Evolutionary conservation across 1,284 basidiomycete genomes (phyloP).

Genomic region (Porodaedalea pini): DNA sequence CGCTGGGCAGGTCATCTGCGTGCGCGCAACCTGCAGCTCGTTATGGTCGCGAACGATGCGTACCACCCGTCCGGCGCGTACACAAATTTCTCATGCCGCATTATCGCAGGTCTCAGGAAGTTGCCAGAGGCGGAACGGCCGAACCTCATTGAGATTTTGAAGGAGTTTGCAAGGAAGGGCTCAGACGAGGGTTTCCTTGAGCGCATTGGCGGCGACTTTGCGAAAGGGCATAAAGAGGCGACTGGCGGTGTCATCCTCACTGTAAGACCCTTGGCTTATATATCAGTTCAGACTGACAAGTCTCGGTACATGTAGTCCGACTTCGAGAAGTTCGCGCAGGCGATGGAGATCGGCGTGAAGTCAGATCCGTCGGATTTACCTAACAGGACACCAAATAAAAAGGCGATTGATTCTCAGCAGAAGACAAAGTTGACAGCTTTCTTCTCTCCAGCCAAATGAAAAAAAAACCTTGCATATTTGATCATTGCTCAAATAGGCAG

Average conservation of each 20-base stretch:
- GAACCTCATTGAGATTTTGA: conserved; percentile 30
- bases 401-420: conserved; percentile 8
- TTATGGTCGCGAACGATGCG: conserved; percentile 33
- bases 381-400: conserved; percentile 2
- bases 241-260: conserved; percentile 31
- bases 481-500: too few relatives aligned
- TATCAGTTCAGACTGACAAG: neutral
- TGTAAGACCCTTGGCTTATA: neutral
- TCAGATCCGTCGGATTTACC: neutral
- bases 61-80: conserved; percentile 28
- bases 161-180: conserved; percentile 28
- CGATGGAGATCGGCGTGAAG: conserved; percentile 20
- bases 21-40: conserved; percentile 30
- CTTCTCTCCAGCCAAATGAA: neutral
- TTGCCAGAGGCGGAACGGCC: conserved; percentile 19
- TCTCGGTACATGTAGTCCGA: conserved; percentile 1
- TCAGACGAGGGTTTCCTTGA: conserved; percentile 26
- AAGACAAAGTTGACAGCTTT: conserved; percentile 17
- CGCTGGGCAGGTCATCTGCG: conserved; percentile 33
- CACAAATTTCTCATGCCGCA: conserved; percentile 32
- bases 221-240: conserved; percentile 33
- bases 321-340: conserved; percentile 13
- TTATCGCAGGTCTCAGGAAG: conserved; percentile 21
- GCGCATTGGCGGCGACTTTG: conserved; percentile 32
- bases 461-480: neutral